A percentile compares a stretch with the other conserved stretches of the same genome.
phyloP scores from a whole-genome alignment of 192 early-diverging fungal genomes.

The Podila epigama region DNA sequence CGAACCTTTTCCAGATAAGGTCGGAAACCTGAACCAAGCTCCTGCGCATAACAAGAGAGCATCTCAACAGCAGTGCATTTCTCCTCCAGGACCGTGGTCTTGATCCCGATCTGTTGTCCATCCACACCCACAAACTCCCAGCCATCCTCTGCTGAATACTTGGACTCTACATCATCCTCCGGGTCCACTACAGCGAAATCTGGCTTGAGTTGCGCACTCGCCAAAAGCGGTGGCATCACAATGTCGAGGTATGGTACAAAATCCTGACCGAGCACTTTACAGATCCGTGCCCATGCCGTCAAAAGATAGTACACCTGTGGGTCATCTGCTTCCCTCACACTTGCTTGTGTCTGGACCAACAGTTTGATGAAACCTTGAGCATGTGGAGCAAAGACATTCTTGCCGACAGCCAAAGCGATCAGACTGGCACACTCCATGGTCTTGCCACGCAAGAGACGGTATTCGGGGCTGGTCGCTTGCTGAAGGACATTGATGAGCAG shows the following conservation, averaged over 20 bases:
- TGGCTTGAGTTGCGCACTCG: slow-evolving; percentile 87
- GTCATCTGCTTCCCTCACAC: slow-evolving; percentile 89
- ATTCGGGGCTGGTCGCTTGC: slow-evolving; percentile 85
- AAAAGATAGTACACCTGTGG: slow-evolving; percentile 93
- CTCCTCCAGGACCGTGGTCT: slow-evolving; percentile 95
- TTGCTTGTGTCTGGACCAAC: slow-evolving; percentile 80
- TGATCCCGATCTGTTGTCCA: slow-evolving; percentile 96
- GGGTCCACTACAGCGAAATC: slow-evolving; percentile 90
- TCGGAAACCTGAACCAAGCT: slow-evolving; percentile 89
- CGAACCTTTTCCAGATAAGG: slow-evolving; percentile 85
- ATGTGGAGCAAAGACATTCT: slow-evolving; percentile 84
- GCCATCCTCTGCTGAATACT: slow-evolving; percentile 94
- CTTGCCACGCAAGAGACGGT: slow-evolving; percentile 93
- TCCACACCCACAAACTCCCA: slow-evolving; percentile 96
- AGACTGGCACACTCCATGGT: slow-evolving; percentile 97
- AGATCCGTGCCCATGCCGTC: slow-evolving; percentile 96
- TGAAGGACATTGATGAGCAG: slow-evolving; percentile 88
- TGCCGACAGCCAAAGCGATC: slow-evolving; percentile 93
- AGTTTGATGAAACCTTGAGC: slow-evolving; percentile 83
- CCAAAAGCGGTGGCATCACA: slow-evolving; percentile 92
- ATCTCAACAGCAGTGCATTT: slow-evolving; percentile 99
- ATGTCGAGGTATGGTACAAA: slow-evolving; percentile 93
- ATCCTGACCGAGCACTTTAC: slow-evolving; percentile 91
- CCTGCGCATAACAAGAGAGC: slow-evolving; percentile 92
- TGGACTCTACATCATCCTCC: slow-evolving; percentile 81